Percentiles rank a stretch among this genome's conserved stretches.
These are phyloP conservation scores for Sugiyamaella japonica DNA, from an alignment of 1,139 yeast species.

Conservation along the genomic window DNA sequence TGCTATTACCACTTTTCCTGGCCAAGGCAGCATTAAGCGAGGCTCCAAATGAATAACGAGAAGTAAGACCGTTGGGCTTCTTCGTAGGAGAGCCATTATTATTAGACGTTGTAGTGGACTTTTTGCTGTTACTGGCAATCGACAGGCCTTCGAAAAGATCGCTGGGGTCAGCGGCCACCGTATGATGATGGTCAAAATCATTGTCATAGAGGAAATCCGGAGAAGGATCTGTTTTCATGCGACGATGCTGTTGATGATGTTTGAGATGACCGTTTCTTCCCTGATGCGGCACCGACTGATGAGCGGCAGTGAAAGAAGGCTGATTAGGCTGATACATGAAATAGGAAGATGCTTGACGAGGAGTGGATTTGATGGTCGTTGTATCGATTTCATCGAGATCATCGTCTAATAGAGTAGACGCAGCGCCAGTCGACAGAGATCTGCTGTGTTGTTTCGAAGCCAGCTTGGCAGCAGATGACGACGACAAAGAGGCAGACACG, in stretches of 20 bases:
- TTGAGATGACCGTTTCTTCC: slow-evolving; percentile 8
- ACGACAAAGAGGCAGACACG: no score
- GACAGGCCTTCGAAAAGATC: slow-evolving; percentile 17
- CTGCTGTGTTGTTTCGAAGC: background rate
- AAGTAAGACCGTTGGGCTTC: slow-evolving; percentile 31
- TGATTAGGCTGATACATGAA: slow-evolving; percentile 11
- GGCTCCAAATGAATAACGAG: slow-evolving; percentile 44
- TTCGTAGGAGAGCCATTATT: slow-evolving; percentile 18
- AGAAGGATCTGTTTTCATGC: slow-evolving; percentile 18
- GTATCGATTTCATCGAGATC: slow-evolving; percentile 8
- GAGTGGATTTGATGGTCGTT: background rate
- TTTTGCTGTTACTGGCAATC: slow-evolving; percentile 14
- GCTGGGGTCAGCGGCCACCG: slow-evolving; percentile 2
- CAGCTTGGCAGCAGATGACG: background rate
- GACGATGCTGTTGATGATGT: slow-evolving; percentile 20
- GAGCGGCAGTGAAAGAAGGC: background rate
- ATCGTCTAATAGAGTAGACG: background rate
- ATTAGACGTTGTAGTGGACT: background rate
- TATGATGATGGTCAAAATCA: slow-evolving; percentile 20
- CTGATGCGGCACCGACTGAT: slow-evolving; percentile 6
- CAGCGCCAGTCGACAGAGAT: background rate
- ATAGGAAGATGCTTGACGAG: slow-evolving; percentile 13
- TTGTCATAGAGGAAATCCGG: slow-evolving; percentile 19
- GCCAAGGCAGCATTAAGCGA: slow-evolving; percentile 32
- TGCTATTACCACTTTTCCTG: background rate